Conservation (phyloP, 768 basidiomycete species). For the Hygrophoropsis aurantiaca region DNA sequence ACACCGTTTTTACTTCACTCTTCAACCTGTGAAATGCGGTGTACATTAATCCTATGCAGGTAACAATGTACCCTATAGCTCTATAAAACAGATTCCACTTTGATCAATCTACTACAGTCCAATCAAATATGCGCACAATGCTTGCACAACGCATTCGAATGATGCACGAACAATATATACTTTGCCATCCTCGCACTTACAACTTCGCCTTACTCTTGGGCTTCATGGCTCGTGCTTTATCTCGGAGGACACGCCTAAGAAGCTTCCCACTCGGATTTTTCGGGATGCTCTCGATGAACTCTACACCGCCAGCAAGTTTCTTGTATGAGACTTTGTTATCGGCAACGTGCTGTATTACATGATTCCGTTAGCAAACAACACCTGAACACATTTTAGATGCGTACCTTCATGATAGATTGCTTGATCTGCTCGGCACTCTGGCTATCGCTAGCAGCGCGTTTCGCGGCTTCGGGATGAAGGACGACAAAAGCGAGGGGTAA, state of each 20-base stretch:
- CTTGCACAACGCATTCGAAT: no score
- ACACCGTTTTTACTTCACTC: no score
- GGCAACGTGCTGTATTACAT: slow-evolving; percentile 46
- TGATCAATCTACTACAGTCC: no score
- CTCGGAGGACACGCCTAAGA: slow-evolving; percentile 53
- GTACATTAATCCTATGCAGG: no score
- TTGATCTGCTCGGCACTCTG: slow-evolving; percentile 35
- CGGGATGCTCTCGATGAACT: slow-evolving; percentile 61
- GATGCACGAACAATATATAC: background rate
- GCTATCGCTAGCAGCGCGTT: slow-evolving; percentile 30
- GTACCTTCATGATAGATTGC: slow-evolving; percentile 55
- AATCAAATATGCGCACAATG: no score
- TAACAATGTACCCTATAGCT: no score
- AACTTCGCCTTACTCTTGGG: slow-evolving; percentile 22
- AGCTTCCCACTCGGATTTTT: slow-evolving; percentile 76
- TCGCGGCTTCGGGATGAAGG: slow-evolving; percentile 38
- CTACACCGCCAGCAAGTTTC: slow-evolving; percentile 58
- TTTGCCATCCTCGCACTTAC: slow-evolving; percentile 12
- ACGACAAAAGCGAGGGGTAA: slow-evolving; percentile 72
- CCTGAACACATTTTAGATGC: background rate
- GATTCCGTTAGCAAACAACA: background rate
- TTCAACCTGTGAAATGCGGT: no score
- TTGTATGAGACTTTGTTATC: slow-evolving; percentile 63
- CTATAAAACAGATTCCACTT: no score
- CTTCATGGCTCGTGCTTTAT: slow-evolving; percentile 38